Evolutionary conservation across 306 rosid genomes (phyloP).

Genomic region (Oxytropis ochrocephala): DNA sequence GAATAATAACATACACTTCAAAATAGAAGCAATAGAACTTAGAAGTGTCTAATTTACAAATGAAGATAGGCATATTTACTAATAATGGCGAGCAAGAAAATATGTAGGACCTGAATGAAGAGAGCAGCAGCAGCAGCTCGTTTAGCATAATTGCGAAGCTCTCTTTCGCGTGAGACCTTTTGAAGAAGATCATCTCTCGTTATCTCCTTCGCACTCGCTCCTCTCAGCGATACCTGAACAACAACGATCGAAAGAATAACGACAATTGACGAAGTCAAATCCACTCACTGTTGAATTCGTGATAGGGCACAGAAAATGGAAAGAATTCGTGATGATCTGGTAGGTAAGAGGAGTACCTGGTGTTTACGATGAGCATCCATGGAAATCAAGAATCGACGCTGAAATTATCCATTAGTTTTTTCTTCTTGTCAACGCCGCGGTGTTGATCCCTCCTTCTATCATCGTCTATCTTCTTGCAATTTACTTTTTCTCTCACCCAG

Average conservation of each 20-base stretch:
- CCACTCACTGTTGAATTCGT: neutral
- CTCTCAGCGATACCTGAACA: slow-evolving; percentile 81
- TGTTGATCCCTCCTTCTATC: neutral
- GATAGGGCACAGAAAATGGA: neutral
- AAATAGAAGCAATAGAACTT: too few species aligned
- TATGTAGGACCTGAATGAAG: slow-evolving; percentile 67
- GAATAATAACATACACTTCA: too few species aligned
- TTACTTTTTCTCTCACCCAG: neutral
- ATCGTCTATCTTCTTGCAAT: neutral
- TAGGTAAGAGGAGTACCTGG: slow-evolving; percentile 37
- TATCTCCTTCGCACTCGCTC: slow-evolving; percentile 94
- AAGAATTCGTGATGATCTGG: neutral
- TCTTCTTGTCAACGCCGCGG: neutral
- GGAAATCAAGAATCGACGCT: slow-evolving; percentile 4
- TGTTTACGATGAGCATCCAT: slow-evolving; percentile 65
- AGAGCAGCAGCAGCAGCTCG: slow-evolving; percentile 79
- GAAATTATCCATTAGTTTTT: slow-evolving; percentile 16
- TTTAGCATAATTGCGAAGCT: slow-evolving; percentile 75
- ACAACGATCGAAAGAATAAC: neutral
- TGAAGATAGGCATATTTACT: neutral
- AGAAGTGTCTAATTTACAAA: too few species aligned
- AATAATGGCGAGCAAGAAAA: neutral
- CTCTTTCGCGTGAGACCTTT: slow-evolving; percentile 80
- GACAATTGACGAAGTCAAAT: neutral
- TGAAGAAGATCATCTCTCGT: slow-evolving; percentile 86